phyloP scores from a whole-genome alignment of 129 eudicot species.

The Arctium minus region DNA sequence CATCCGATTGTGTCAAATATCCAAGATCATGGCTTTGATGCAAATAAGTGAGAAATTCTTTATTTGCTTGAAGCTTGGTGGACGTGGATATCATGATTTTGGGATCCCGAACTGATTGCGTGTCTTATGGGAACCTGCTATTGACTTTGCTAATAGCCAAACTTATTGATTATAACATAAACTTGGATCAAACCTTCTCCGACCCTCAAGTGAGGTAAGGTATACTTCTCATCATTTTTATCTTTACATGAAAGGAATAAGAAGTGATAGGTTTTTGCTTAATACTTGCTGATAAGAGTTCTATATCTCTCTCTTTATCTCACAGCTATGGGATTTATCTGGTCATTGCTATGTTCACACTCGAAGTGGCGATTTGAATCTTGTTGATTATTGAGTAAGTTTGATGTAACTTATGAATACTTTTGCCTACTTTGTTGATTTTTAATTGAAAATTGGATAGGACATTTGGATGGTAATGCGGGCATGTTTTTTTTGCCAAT shows the following conservation, averaged over 20 bases:
- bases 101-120: not conserved
- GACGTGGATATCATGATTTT: constrained; percentile 2
- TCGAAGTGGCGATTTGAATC: not conserved
- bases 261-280: not conserved
- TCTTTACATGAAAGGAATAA: not conserved
- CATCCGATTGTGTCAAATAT: not conserved
- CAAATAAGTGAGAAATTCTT: not conserved
- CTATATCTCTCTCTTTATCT: not conserved
- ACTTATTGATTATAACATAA: constrained; percentile 1
- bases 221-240: not conserved
- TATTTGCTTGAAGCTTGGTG: constrained; percentile 9
- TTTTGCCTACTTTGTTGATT: not conserved
- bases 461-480: no score
- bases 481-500: not conserved
- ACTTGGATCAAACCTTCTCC: constrained; percentile 20
- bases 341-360: not conserved
- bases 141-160: not conserved
- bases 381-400: constrained; percentile 7
- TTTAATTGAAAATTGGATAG: not conserved
- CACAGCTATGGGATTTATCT: not conserved
- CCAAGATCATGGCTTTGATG: not conserved
- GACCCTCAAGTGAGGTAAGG: constrained; percentile 16
- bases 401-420: not conserved
- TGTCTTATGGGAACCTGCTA: constrained; percentile 12
- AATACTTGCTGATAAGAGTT: not conserved